Evolutionary conservation across 2,329 filamentous ascomycete genomes (phyloP).

Genomic region (Fusarium chaquense): DNA sequence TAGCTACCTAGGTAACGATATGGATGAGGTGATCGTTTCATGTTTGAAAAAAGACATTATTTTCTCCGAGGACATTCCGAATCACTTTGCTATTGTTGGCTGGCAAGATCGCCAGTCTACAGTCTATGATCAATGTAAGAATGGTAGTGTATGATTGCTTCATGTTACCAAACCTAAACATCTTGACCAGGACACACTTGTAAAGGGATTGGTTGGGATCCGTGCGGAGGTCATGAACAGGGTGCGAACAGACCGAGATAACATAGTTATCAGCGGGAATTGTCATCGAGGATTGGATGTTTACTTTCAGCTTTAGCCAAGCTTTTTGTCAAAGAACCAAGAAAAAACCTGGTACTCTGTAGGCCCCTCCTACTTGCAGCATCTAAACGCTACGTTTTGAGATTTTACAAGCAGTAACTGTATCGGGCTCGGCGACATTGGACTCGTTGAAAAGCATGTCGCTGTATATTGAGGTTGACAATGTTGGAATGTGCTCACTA

Average conservation of each 20-base stretch:
- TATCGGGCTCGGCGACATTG: not conserved
- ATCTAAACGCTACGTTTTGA: conserved; percentile 2
- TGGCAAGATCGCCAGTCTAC: too few relatives aligned
- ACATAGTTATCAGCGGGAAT: not conserved
- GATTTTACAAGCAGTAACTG: not conserved
- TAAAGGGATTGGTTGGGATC: not conserved
- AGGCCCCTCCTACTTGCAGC: conserved; percentile 23
- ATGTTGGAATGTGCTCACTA: not conserved
- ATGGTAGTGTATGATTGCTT: not conserved
- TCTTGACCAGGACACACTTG: not conserved
- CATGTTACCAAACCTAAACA: not conserved
- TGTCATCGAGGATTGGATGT: conserved; percentile 9
- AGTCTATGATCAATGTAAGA: not conserved
- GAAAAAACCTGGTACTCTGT: conserved; percentile 42
- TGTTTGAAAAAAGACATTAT: not conserved
- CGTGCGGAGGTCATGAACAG: not conserved
- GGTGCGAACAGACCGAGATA: not conserved
- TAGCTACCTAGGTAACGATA: not conserved
- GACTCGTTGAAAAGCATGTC: too few relatives aligned
- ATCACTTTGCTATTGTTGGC: not conserved
- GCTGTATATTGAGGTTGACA: not conserved
- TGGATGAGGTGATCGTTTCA: not conserved
- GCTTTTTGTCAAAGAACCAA: conserved; percentile 18
- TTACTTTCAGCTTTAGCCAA: conserved; percentile 21
- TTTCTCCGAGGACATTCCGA: too few relatives aligned